Conservation (phyloP, 2,329 filamentous ascomycete species). For the Fonsecaea pugnacius region DNA sequence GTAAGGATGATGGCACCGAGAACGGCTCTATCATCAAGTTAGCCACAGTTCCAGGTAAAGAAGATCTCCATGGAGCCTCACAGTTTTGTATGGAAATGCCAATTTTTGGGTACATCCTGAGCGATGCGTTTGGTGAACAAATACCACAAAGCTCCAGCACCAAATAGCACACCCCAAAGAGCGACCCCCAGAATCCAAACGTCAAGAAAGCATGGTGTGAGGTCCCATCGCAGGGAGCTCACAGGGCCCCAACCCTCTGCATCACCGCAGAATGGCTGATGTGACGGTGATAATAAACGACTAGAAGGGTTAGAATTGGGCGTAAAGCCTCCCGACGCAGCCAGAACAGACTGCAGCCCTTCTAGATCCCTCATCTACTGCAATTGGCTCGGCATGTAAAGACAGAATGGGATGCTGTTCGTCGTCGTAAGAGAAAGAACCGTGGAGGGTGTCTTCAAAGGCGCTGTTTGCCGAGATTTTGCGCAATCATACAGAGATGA, state of each 20-base stretch:
- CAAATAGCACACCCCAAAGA: constrained; percentile 76
- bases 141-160: constrained; percentile 78
- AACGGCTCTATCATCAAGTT: constrained; percentile 54
- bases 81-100: constrained; percentile 92
- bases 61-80: constrained; percentile 51
- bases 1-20: constrained; percentile 71
- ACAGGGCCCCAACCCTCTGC: constrained; percentile 93
- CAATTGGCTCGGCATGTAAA: constrained; percentile 17
- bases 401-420: constrained; percentile 1
- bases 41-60: not conserved
- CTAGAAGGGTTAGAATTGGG: constrained; percentile 5
- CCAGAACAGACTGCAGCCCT: constrained; percentile 31
- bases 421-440: not conserved
- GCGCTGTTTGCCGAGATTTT: not conserved
- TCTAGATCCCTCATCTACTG: constrained; percentile 31
- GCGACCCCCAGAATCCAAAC: constrained; percentile 81
- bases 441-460: constrained; percentile 4
- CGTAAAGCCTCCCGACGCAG: constrained; percentile 25
- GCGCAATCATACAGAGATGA: not conserved
- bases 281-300: not conserved
- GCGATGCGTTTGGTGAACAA: constrained; percentile 71
- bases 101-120: constrained; percentile 74
- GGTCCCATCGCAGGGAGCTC: constrained; percentile 84
- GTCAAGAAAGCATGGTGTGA: constrained; percentile 97
- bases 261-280: constrained; percentile 82